Percentiles rank a stretch among this genome's conserved stretches.
phyloP scores from a whole-genome alignment of 768 basidiomycete genomes.

The Suillus hirtellus region DNA sequence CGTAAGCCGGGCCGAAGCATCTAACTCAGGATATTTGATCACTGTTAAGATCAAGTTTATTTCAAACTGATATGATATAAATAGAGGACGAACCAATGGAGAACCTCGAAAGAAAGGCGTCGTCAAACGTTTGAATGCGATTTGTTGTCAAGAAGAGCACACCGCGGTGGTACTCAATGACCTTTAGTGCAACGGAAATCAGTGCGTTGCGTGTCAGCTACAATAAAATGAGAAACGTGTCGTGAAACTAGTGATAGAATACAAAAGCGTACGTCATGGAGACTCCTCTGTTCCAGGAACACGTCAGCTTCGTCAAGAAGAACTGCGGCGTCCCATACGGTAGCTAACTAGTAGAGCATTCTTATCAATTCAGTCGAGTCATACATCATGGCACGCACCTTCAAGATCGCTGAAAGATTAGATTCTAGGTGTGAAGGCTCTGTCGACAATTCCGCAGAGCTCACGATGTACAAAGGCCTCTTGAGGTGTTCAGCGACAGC shows the following conservation, averaged over 20 bases:
- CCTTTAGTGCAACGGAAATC: slow-evolving; percentile 67
- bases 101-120: slow-evolving; percentile 68
- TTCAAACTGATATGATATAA: background rate
- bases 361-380: background rate
- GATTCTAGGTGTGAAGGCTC: slow-evolving; percentile 42
- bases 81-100: slow-evolving; percentile 43
- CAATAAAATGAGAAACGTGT: background rate
- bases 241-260: background rate
- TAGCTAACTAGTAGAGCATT: slow-evolving; percentile 55
- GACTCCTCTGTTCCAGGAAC: slow-evolving; percentile 5
- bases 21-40: slow-evolving; percentile 30
- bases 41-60: slow-evolving; percentile 6
- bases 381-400: slow-evolving; percentile 10
- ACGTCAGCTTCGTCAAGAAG: slow-evolving; percentile 50
- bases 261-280: slow-evolving; percentile 38
- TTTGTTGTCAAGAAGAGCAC: slow-evolving; percentile 60
- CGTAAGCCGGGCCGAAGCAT: slow-evolving; percentile 18
- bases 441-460: slow-evolving; percentile 57
- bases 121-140: slow-evolving; percentile 44
- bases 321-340: slow-evolving; percentile 59
- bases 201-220: slow-evolving; percentile 63
- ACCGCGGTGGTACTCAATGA: slow-evolving; percentile 60
- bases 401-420: slow-evolving; percentile 31
- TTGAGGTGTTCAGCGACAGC: slow-evolving; percentile 57
- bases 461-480: slow-evolving; percentile 52